A percentile compares a stretch with the other conserved stretches of the same genome.
Evolutionary conservation across 73 alveolate species (phyloP).

Genomic region (Blepharisma stoltei): DNA sequence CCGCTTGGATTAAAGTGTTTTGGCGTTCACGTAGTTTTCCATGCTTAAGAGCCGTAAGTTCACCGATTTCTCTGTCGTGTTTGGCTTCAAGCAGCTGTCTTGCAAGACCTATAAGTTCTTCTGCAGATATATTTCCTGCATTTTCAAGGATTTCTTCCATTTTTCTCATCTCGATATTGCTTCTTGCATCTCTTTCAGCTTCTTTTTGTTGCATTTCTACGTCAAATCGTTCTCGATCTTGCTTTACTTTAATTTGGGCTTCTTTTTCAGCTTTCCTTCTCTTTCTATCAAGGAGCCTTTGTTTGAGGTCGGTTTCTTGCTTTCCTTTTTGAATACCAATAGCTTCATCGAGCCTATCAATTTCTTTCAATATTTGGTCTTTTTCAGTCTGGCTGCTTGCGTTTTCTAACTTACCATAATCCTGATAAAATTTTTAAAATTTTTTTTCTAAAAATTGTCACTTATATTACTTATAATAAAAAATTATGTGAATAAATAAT

Average conservation of each 20-base stretch:
- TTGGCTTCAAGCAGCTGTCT: slow-evolving; percentile 19
- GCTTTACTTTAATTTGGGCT: slow-evolving; percentile 11
- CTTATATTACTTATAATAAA: too few relatives aligned
- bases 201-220: background rate
- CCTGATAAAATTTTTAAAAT: too few relatives aligned
- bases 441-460: too few relatives aligned
- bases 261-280: slow-evolving; percentile 26
- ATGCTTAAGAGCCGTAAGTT: slow-evolving; percentile 1
- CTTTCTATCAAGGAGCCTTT: slow-evolving; percentile 8
- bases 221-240: background rate
- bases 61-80: slow-evolving; percentile 20
- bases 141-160: slow-evolving; percentile 22
- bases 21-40: slow-evolving; percentile 19
- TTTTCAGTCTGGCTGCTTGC: background rate
- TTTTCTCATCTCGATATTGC: slow-evolving; percentile 9
- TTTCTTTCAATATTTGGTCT: background rate
- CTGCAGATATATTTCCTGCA: background rate
- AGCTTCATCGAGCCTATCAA: background rate
- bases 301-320: background rate
- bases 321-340: background rate
- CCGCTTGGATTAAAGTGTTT: background rate
- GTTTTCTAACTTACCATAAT: too few relatives aligned
- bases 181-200: slow-evolving; percentile 16
- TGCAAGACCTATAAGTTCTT: slow-evolving; percentile 19
- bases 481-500: too few relatives aligned